These are phyloP conservation scores for Cercospora sesami DNA, from an alignment of 2,329 filamentous ascomycete species.

Conservation along the genomic window DNA sequence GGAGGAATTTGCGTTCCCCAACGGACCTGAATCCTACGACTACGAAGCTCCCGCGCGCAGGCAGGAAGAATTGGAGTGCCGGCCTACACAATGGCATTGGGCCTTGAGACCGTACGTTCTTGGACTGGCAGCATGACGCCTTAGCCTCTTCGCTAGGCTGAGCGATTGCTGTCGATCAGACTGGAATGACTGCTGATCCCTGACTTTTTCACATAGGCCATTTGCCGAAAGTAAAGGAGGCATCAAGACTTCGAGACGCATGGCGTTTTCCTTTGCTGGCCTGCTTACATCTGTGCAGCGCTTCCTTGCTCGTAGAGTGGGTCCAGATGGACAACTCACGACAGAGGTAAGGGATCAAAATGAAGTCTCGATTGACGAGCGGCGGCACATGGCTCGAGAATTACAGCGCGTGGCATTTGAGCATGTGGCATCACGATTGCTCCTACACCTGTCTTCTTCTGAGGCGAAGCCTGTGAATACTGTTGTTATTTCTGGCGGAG, in stretches of 20 bases:
- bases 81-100: slow-evolving; percentile 62
- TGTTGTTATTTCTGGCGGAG: slow-evolving; percentile 84
- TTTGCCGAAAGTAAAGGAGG: slow-evolving; percentile 55
- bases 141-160: neutral
- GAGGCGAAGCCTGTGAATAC: slow-evolving; percentile 48
- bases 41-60: slow-evolving; percentile 63
- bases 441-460: slow-evolving; percentile 50
- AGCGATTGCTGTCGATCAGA: neutral
- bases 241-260: slow-evolving; percentile 42
- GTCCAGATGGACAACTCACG: slow-evolving; percentile 34
- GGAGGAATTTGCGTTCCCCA: slow-evolving; percentile 74
- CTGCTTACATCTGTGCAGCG: slow-evolving; percentile 66
- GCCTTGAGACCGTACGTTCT: slow-evolving; percentile 53
- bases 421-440: slow-evolving; percentile 73
- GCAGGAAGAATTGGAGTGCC: slow-evolving; percentile 57
- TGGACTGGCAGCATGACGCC: neutral
- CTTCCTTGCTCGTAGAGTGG: slow-evolving; percentile 45
- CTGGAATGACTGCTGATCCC: neutral
- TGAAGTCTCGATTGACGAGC: slow-evolving; percentile 58
- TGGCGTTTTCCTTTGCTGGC: slow-evolving; percentile 74
- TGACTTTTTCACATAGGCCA: slow-evolving; percentile 45
- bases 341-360: slow-evolving; percentile 37
- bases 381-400: slow-evolving; percentile 68
- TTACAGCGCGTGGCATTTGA: slow-evolving; percentile 82
- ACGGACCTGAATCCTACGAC: slow-evolving; percentile 46